These are phyloP conservation scores for Cichorium intybus DNA, from an alignment of 140 eudicot genomes.

Conservation along the genomic window DNA sequence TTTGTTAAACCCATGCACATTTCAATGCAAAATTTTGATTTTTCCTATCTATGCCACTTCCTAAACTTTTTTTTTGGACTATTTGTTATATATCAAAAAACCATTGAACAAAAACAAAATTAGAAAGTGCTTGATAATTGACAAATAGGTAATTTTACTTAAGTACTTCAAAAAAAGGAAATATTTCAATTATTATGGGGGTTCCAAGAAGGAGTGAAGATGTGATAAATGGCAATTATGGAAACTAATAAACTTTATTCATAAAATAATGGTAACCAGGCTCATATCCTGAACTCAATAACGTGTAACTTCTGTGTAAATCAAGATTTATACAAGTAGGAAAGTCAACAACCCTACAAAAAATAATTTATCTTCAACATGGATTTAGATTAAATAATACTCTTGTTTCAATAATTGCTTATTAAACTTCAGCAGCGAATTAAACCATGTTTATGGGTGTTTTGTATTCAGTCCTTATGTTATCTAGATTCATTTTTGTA, in stretches of 20 bases:
- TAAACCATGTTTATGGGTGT: not conserved
- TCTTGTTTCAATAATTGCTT: slow-evolving; percentile 13
- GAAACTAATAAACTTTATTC: slow-evolving; percentile 1
- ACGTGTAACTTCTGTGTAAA: slow-evolving; percentile 22
- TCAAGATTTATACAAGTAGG: not conserved
- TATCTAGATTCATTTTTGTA: slow-evolving; percentile 36
- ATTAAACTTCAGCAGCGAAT: slow-evolving; percentile 26
- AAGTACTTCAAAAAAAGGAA: not conserved
- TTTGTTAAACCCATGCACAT: not conserved
- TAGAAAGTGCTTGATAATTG: not conserved
- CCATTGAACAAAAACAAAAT: not conserved
- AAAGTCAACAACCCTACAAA: slow-evolving; percentile 27
- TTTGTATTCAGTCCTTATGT: slow-evolving; percentile 26
- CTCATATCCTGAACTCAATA: slow-evolving; percentile 8
- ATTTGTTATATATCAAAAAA: not conserved
- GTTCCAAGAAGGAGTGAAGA: not conserved
- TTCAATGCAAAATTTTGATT: not conserved
- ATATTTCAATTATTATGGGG: slow-evolving; percentile 1
- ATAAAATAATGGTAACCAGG: slow-evolving; percentile 15
- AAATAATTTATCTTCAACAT: slow-evolving; percentile 16
- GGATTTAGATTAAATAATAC: slow-evolving; percentile 12
- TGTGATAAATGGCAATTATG: not conserved
- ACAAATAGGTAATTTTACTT: not conserved
- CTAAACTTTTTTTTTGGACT: not conserved
- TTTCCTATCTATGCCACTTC: not conserved